Evolutionary conservation across 106 monocot genomes (phyloP), one percentile per base, ranked within the genome.

Genomic region (Platanthera zijinensis): DNA sequence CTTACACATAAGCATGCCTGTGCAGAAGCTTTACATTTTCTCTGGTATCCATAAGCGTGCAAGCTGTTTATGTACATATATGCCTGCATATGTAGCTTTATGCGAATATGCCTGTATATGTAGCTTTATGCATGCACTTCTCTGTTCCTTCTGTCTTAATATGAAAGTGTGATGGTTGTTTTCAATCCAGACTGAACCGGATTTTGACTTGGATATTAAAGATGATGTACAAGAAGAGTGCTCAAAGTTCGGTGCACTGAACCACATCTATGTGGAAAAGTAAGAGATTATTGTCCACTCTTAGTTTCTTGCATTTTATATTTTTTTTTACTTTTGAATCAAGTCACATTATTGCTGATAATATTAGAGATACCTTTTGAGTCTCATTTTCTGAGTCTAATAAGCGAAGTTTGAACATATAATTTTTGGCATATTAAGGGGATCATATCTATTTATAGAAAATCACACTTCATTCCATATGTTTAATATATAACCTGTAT

Each of bases 171-270:
- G 14, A 4, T 48, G 8, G 5, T 11, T 48, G 45, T 47, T 47
- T 70, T 70, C 68, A 70, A 47, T 48, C 48, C 90, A 96, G 96
- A 89, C 90, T 50, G 92, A 96, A 80, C 90, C 96, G 48, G 96
- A 93, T 84, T 96, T 96, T 81, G 96, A 96, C 51, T 73, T 96
- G 50, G 96, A 96, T 78, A 96, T 96, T 56, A 90, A 87, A 76
- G 96, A 96, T 25, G 96, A 96, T 81, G 96, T 96, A 52, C 90
- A 89, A 74, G 92, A 96, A 69, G 96, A 96, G 77, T 96, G 96
- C 46, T 87, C 90, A 21, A 96, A 96, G 75, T 96, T 90, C 80
- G 96, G 96, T 71, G 51, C 75, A 6, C 67, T 96, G 61, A 92
- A 89, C 66, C 96, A 96, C 67, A 96, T 96, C 39, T 87, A 80